These are phyloP conservation scores for Fraxinus albicans DNA, from an alignment of 305 asterid species.

Conservation along the genomic window DNA sequence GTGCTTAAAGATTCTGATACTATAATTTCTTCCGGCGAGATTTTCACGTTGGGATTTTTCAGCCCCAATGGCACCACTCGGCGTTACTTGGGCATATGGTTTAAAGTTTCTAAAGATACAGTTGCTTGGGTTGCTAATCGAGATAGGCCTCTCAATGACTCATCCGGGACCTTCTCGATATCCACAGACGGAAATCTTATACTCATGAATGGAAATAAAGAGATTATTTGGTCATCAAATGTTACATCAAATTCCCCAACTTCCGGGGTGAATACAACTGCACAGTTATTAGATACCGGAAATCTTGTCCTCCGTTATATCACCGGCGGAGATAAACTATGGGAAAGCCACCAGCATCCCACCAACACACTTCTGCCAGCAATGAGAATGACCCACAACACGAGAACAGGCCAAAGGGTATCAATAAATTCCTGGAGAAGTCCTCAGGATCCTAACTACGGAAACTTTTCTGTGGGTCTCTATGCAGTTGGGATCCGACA, in stretches of 20 bases:
- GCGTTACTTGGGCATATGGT: too few species aligned
- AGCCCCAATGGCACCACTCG: too few species aligned
- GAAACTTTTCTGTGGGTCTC: conserved; percentile 38
- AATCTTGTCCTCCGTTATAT: conserved; percentile 32
- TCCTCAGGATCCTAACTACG: conserved; percentile 29
- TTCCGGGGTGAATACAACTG: conserved; percentile 19
- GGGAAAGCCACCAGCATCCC: conserved; percentile 44
- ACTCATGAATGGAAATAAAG: too few species aligned
- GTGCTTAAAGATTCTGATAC: too few species aligned
- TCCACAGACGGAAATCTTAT: too few species aligned
- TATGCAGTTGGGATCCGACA: conserved; percentile 30
- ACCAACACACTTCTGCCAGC: conserved; percentile 27
- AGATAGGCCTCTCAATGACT: too few species aligned
- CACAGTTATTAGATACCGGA: conserved; percentile 37
- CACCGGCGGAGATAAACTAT: conserved; percentile 6
- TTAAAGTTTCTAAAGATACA: too few species aligned
- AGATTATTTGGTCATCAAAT: too few species aligned
- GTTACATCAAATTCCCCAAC: neutral
- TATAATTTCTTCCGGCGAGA: too few species aligned
- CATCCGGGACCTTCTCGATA: too few species aligned
- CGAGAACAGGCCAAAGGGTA: conserved; percentile 30
- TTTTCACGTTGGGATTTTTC: too few species aligned
- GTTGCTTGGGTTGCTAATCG: too few species aligned
- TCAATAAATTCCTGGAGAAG: conserved; percentile 34
- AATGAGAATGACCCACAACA: conserved; percentile 36